Percentiles rank a stretch among this genome's conserved stretches.
These are phyloP conservation scores for Pseudopyricularia javanii DNA, from an alignment of 2,329 filamentous ascomycete species.

Conservation along the genomic window DNA sequence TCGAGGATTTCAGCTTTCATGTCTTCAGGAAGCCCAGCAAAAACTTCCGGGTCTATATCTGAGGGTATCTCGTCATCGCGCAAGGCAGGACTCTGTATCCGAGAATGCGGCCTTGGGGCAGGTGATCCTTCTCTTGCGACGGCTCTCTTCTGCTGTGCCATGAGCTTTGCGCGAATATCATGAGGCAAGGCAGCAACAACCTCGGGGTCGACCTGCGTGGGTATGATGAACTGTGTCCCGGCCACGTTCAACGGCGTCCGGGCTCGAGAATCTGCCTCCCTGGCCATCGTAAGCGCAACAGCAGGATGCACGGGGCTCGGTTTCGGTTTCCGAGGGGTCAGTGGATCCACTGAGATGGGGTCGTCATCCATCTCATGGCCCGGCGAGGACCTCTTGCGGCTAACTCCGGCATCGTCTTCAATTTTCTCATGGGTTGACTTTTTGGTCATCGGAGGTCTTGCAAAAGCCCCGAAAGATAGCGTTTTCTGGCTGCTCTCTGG, in stretches of 20 bases:
- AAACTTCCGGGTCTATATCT: constrained; percentile 74
- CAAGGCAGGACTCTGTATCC: constrained; percentile 24
- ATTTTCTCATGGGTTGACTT: constrained; percentile 31
- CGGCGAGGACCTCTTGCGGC: constrained; percentile 9
- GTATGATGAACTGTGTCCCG: constrained; percentile 87
- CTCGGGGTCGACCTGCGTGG: constrained; percentile 67
- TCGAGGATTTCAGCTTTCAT: constrained; percentile 74
- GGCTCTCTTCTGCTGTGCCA: constrained; percentile 36
- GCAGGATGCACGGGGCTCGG: constrained; percentile 33
- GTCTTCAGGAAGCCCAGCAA: constrained; percentile 72
- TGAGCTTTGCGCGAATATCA: constrained; percentile 68
- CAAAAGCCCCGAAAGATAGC: constrained; percentile 56
- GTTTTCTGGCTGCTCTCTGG: constrained; percentile 67
- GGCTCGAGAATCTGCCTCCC: constrained; percentile 38
- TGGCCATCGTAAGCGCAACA: constrained; percentile 35
- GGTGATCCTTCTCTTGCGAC: constrained; percentile 16
- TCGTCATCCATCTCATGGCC: constrained; percentile 19
- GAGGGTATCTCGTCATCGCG: constrained; percentile 40
- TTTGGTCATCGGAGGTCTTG: constrained; percentile 13
- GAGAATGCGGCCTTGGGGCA: constrained; percentile 17
- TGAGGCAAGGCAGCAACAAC: constrained; percentile 72
- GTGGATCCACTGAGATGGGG: constrained; percentile 41
- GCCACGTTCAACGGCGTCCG: constrained; percentile 63
- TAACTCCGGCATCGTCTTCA: constrained; percentile 30
- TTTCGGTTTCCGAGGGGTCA: constrained; percentile 40